Base-by-base conservation (phyloP, 2,329 filamentous ascomycete species). In the Chrysosphaeria jannelii region DNA sequence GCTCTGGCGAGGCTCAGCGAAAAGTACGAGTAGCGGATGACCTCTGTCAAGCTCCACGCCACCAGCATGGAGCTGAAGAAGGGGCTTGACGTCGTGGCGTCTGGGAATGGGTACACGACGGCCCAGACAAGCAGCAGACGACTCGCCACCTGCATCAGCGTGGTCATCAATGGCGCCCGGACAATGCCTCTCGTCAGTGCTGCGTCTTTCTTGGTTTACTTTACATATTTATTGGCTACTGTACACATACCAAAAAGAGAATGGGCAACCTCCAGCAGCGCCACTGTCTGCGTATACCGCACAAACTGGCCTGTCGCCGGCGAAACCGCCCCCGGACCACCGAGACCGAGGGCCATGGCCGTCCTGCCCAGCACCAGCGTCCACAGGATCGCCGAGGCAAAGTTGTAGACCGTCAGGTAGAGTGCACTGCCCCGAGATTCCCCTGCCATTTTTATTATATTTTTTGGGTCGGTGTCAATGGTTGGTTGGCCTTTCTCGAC, bases 11-110 rank as follows among this genome's bases (percentile, higher is more conserved):
- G 57, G 34, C 62, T 64, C 36, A 78, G 54, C 17, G 72, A 70
- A 41, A 93, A 93, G 54, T 74, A 97, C 22, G 62, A 59, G 55
- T 97, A 97, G 25, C 85, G 68, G 36, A 91, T 69, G 25, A 90
- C 71, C 48, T 97, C 85, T 29, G 85, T 91, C 28, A 75, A 44
- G 31, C 64, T 69, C 81, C 85, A 93, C 15, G 85, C 79, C 26
- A 68, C 38, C 28, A 93, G 56, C 74, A 89, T 76, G 35, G 55
- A 58, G 33, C 62, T 52, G 51, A 79, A 88, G 26, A 56, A 59
- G 11, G 55, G 47, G 30, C 52, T 59, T 24, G 46, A 37, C 28
- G 63, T 61, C 7, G 32, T 31, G 25, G 69, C 56, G 26, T 51
- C 45, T 7, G 71, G 72, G 48, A 81, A 90, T 19, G 55, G 52